These are phyloP conservation scores for Gyromitra esculenta DNA, from an alignment of 2,329 filamentous ascomycete species.

Conservation along the genomic window DNA sequence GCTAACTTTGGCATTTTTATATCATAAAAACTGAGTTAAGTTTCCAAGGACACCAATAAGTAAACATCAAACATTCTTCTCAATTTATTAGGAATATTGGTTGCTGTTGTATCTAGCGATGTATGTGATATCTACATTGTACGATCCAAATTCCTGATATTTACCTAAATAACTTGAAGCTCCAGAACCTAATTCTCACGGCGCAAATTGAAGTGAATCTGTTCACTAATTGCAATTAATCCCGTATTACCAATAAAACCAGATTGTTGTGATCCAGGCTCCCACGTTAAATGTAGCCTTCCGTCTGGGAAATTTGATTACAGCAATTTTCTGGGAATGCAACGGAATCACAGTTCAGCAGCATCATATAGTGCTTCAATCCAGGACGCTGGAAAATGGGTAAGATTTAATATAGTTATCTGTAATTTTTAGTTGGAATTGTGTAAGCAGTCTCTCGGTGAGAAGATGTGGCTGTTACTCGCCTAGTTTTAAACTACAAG, in stretches of 20 bases:
- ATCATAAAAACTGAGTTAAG: no score
- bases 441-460: not conserved
- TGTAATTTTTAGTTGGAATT: not conserved
- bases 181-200: not conserved
- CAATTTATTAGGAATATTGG: no score
- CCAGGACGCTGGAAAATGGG: not conserved
- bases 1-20: no score
- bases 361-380: not conserved
- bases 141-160: no score
- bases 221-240: not conserved
- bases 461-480: not conserved
- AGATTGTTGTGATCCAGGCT: not conserved
- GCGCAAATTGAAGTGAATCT: not conserved
- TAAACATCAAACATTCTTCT: no score
- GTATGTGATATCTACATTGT: no score
- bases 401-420: no score
- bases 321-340: not conserved
- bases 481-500: no score
- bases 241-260: not conserved
- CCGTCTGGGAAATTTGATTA: not conserved
- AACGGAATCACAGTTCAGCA: not conserved
- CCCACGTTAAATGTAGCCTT: not conserved
- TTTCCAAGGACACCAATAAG: no score
- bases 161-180: no score
- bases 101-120: no score